Evolutionary conservation across 139 green algal genomes (phyloP).

Genomic region (Parachlorella kessleri): DNA sequence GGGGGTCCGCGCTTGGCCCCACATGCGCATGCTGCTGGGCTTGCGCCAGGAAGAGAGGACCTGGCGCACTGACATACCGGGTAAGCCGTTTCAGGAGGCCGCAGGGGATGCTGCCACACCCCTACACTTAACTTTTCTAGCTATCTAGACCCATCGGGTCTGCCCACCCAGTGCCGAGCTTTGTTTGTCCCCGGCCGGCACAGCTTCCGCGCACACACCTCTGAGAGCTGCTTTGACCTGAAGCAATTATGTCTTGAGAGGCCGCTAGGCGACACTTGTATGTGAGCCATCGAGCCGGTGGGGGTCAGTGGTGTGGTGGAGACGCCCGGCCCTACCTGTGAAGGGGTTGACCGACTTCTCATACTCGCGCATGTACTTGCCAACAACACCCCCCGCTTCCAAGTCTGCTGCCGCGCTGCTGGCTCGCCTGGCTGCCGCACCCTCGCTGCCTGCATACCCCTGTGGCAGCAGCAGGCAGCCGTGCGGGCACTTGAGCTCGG

Average conservation of each 20-base stretch:
- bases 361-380: slow-evolving; percentile 84
- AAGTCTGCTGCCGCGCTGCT: slow-evolving; percentile 43
- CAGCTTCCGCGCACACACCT: too few species aligned
- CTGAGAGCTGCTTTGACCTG: too few species aligned
- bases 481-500: not conserved
- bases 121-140: not conserved
- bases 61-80: too few species aligned
- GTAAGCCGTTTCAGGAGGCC: too few species aligned
- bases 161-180: too few species aligned
- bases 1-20: not conserved
- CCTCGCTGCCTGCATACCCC: slow-evolving; percentile 3
- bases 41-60: too few species aligned
- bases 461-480: not conserved
- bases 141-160: too few species aligned
- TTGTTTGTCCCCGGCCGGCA: too few species aligned
- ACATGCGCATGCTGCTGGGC: not conserved
- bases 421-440: slow-evolving; percentile 4
- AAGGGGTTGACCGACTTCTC: slow-evolving; percentile 93
- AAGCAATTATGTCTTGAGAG: too few species aligned
- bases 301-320: too few species aligned
- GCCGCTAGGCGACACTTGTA: too few species aligned
- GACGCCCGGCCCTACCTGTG: slow-evolving; percentile 36
- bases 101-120: not conserved
- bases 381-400: slow-evolving; percentile 73
- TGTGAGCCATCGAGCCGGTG: too few species aligned